Percentiles rank a stretch among this genome's conserved stretches.
phyloP scores from a whole-genome alignment of 768 basidiomycete species.

The Suillus clintonianus region DNA sequence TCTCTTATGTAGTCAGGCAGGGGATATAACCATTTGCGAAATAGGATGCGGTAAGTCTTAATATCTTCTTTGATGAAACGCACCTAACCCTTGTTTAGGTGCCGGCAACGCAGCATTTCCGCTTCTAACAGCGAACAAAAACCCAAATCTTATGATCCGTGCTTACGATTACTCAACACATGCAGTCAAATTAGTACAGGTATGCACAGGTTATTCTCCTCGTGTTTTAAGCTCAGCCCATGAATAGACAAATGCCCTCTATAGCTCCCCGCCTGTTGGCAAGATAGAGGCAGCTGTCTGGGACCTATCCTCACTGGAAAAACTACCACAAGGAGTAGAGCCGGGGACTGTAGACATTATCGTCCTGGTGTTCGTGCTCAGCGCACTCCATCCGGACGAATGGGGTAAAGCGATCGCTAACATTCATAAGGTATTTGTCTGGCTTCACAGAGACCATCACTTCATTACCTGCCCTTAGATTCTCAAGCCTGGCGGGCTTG shows the following conservation, averaged over 20 bases:
- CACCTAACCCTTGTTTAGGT: conserved; percentile 46
- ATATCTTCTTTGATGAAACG: neutral
- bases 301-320: conserved; percentile 75
- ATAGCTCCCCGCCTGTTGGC: conserved; percentile 65
- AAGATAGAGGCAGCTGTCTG: conserved; percentile 81
- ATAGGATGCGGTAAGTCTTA: conserved; percentile 81
- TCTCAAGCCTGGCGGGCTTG: conserved; percentile 84
- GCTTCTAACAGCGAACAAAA: conserved; percentile 77
- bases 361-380: conserved; percentile 92
- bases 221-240: neutral
- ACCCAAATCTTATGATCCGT: conserved; percentile 69
- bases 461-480: conserved; percentile 52
- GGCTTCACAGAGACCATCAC: conserved; percentile 2
- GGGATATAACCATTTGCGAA: conserved; percentile 75
- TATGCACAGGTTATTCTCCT: conserved; percentile 30
- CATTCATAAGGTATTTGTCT: conserved; percentile 58
- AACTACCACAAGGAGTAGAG: conserved; percentile 62
- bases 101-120: conserved; percentile 97
- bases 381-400: conserved; percentile 90
- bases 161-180: conserved; percentile 92
- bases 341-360: conserved; percentile 82
- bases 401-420: conserved; percentile 86
- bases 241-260: conserved; percentile 69
- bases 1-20: conserved; percentile 56
- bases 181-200: conserved; percentile 90